Evolutionary conservation across 75 land plant genomes (phyloP).

Genomic region (Picea sitchensis): DNA sequence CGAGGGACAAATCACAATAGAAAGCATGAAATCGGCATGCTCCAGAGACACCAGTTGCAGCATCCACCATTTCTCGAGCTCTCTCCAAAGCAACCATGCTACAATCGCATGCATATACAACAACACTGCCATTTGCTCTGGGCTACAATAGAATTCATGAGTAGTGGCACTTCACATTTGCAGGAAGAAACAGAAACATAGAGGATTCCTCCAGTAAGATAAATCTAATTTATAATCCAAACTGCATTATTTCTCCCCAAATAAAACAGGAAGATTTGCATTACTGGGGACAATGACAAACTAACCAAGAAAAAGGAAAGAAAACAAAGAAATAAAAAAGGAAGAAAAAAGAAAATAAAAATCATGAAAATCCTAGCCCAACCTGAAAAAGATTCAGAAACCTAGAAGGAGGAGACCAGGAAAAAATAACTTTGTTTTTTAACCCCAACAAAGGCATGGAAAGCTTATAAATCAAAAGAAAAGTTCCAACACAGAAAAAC

Average conservation of each 20-base stretch:
- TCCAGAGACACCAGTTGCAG: slow-evolving; percentile 10
- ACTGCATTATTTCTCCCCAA: neutral
- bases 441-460: neutral
- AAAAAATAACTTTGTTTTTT: neutral
- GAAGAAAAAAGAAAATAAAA: neutral
- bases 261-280: neutral
- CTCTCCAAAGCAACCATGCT: slow-evolving; percentile 62
- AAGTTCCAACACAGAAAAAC: neutral
- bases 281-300: neutral
- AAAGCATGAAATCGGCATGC: slow-evolving; percentile 54
- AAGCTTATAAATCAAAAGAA: neutral
- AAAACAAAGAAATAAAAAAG: neutral
- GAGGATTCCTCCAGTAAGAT: neutral
- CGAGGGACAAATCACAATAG: slow-evolving; percentile 50
- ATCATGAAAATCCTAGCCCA: neutral
- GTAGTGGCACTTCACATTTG: neutral
- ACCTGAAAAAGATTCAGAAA: neutral
- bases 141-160: slow-evolving; percentile 10
- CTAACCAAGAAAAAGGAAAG: neutral
- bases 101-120: slow-evolving; percentile 84
- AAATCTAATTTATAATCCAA: neutral
- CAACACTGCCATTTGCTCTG: slow-evolving; percentile 46
- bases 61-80: slow-evolving; percentile 43
- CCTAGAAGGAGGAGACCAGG: neutral
- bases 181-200: slow-evolving; percentile 1